A percentile compares a stretch with the other conserved stretches of the same genome.
phyloP scores from a whole-genome alignment of 495 filamentous ascomycete species.

The Hypoxylon cercidicola region DNA sequence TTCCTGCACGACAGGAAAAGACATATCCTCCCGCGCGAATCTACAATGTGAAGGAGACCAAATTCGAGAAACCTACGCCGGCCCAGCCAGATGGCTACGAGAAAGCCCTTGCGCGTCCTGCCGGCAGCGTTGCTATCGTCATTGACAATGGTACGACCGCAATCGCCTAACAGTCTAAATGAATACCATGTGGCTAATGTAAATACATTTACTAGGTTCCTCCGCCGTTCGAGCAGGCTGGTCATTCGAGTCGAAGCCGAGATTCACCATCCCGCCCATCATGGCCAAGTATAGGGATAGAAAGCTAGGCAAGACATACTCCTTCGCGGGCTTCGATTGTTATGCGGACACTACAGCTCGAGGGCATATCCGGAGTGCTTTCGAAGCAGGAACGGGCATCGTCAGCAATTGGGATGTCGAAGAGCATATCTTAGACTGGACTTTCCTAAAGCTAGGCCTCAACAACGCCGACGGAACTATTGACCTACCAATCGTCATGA shows the following conservation, averaged over 20 bases:
- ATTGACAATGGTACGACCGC: slow-evolving; percentile 89
- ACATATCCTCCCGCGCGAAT: slow-evolving; percentile 56
- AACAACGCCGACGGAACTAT: slow-evolving; percentile 77
- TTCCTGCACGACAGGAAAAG: slow-evolving; percentile 49
- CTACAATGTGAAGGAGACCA: slow-evolving; percentile 73
- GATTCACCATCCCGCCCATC: slow-evolving; percentile 83
- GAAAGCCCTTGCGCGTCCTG: slow-evolving; percentile 63
- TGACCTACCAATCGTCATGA: slow-evolving; percentile 92
- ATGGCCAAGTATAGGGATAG: slow-evolving; percentile 94
- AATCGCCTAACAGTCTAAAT: slow-evolving; percentile 8
- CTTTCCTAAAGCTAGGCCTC: slow-evolving; percentile 91
- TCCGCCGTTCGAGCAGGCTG: slow-evolving; percentile 91
- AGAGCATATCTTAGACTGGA: slow-evolving; percentile 90
- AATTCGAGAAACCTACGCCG: slow-evolving; percentile 77
- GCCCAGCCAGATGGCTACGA: slow-evolving; percentile 74
- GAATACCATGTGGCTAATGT: slow-evolving; percentile 26
- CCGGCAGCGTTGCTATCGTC: slow-evolving; percentile 76
- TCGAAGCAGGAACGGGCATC: slow-evolving; percentile 88
- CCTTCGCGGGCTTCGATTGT: slow-evolving; percentile 90
- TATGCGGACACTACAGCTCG: slow-evolving; percentile 92
- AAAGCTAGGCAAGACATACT: slow-evolving; percentile 87
- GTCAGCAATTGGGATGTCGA: slow-evolving; percentile 97
- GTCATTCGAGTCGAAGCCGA: slow-evolving; percentile 86
- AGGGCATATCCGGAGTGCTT: slow-evolving; percentile 88
- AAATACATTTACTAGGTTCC: slow-evolving; percentile 68